phyloP scores from a whole-genome alignment of 2,329 filamentous ascomycete species.

The Fusarium transvaalense region DNA sequence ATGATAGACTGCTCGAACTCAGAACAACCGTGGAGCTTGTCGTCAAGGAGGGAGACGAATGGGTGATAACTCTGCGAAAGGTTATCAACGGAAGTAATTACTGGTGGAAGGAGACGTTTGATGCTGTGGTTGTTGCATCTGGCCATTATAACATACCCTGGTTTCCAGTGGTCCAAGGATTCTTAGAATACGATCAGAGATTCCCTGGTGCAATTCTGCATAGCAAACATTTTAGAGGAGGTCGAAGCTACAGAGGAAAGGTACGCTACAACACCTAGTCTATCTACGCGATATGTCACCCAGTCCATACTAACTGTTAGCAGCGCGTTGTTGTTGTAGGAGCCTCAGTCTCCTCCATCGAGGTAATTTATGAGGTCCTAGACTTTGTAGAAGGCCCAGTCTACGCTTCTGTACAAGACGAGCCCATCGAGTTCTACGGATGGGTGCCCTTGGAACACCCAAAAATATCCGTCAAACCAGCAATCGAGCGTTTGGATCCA shows the following conservation, averaged over 20 bases:
- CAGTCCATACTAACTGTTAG: neutral
- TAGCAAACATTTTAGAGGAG: conserved; percentile 30
- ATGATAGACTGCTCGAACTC: conserved; percentile 21
- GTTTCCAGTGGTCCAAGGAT: conserved; percentile 22
- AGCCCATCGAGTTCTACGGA: conserved; percentile 23
- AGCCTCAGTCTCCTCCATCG: conserved; percentile 28
- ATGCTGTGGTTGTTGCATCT: conserved; percentile 30
- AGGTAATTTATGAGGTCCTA: conserved; percentile 30
- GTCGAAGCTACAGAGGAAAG: conserved; percentile 19
- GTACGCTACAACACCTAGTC: neutral
- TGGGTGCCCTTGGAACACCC: conserved; percentile 35
- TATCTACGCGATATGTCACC: fast-evolving
- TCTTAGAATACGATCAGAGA: conserved; percentile 14
- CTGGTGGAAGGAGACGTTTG: conserved; percentile 34
- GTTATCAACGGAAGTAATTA: conserved; percentile 21
- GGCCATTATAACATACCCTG: conserved; percentile 37
- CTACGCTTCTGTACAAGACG: conserved; percentile 19
- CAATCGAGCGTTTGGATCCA: conserved; percentile 16
- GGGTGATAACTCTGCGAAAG: conserved; percentile 26
- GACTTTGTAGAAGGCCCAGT: conserved; percentile 10
- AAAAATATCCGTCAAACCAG: conserved; percentile 25
- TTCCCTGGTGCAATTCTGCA: conserved; percentile 18
- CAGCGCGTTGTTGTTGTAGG: conserved; percentile 34
- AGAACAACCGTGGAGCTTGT: conserved; percentile 18
- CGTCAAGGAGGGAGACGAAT: conserved; percentile 17